Percentiles rank a stretch among this genome's conserved stretches.
These are phyloP conservation scores for Carex parvula DNA, from an alignment of 176 grass and related monocot genomes.

Conservation along the genomic window DNA sequence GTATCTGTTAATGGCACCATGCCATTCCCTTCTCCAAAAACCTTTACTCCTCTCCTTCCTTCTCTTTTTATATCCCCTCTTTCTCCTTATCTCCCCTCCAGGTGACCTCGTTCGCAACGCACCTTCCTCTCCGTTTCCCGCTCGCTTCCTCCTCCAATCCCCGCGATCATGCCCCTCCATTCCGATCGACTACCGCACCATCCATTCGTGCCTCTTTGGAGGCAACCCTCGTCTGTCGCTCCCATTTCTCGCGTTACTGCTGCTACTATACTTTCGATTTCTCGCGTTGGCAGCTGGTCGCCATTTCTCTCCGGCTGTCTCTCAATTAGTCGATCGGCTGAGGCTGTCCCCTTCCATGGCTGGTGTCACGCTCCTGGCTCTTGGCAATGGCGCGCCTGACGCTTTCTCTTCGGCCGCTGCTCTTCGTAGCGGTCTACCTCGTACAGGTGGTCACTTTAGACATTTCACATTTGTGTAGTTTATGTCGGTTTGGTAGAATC, in stretches of 20 bases:
- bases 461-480: background rate
- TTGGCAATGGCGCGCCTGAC: slow-evolving; percentile 87
- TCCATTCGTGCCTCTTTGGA: slow-evolving; percentile 58
- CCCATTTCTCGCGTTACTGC: slow-evolving; percentile 42
- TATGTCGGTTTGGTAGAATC: background rate
- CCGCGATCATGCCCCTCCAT: background rate
- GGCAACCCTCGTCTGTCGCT: slow-evolving; percentile 41
- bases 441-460: slow-evolving; percentile 27
- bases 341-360: slow-evolving; percentile 80
- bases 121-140: slow-evolving; percentile 20
- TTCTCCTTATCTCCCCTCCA: slow-evolving; percentile 23
- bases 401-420: slow-evolving; percentile 71
- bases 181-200: slow-evolving; percentile 51
- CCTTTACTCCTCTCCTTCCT: background rate
- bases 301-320: slow-evolving; percentile 63
- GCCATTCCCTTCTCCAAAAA: background rate
- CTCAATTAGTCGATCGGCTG: slow-evolving; percentile 51
- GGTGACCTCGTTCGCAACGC: background rate
- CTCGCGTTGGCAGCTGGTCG: slow-evolving; percentile 47
- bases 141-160: slow-evolving; percentile 15
- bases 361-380: slow-evolving; percentile 85
- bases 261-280: slow-evolving; percentile 68
- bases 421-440: slow-evolving; percentile 39
- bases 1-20: background rate
- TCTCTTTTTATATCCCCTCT: slow-evolving; percentile 14